phyloP scores from a whole-genome alignment of 768 basidiomycete genomes.

The Amylocystis lapponica region DNA sequence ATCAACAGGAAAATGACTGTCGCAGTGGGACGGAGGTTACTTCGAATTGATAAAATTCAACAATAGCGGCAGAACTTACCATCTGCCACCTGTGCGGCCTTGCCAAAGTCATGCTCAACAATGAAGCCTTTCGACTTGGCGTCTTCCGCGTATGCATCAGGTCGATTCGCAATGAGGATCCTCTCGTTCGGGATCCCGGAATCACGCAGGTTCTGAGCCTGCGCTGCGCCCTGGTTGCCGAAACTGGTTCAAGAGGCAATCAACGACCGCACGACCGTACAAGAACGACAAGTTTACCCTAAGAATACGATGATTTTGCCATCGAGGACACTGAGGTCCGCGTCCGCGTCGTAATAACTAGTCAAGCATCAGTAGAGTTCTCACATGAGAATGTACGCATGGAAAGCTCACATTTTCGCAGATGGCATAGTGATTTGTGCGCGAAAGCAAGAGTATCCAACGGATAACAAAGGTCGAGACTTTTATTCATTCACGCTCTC shows the following conservation, averaged over 20 bases:
- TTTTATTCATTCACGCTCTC: too few species aligned
- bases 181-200: slow-evolving; percentile 56
- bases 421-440: slow-evolving; percentile 15
- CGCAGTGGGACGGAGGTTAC: too few species aligned
- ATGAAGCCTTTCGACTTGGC: slow-evolving; percentile 51
- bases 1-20: slow-evolving; percentile 56
- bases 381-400: neutral
- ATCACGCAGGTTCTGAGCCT: slow-evolving; percentile 62
- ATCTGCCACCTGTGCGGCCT: slow-evolving; percentile 52
- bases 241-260: slow-evolving; percentile 31
- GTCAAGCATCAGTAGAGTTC: neutral
- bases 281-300: slow-evolving; percentile 35
- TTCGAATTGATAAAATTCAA: too few species aligned
- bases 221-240: slow-evolving; percentile 62
- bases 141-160: slow-evolving; percentile 51
- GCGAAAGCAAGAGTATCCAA: slow-evolving; percentile 1
- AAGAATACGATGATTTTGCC: slow-evolving; percentile 55
- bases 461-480: too few species aligned
- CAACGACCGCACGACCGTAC: neutral
- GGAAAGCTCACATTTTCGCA: slow-evolving; percentile 50
- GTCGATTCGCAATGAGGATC: slow-evolving; percentile 53
- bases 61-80: slow-evolving; percentile 26
- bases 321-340: slow-evolving; percentile 42
- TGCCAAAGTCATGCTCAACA: slow-evolving; percentile 51
- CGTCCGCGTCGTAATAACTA: slow-evolving; percentile 59